Evolutionary conservation across 306 rosid genomes (phyloP).

Genomic region (Medicago lupulina): DNA sequence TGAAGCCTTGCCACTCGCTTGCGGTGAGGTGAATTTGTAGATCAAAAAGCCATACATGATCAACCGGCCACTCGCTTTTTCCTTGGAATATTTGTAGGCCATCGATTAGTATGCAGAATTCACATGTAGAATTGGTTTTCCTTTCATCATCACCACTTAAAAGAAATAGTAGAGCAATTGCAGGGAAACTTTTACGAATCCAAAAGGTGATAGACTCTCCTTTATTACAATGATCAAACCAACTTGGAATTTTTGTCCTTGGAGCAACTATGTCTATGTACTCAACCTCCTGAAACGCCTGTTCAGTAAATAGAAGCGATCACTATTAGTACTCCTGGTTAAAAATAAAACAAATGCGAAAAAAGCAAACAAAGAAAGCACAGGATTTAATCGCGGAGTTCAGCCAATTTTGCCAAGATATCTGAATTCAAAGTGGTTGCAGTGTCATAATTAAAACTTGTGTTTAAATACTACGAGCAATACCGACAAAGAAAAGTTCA

Average conservation of each 20-base stretch:
- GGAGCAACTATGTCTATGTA: constrained; percentile 41
- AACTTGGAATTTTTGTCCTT: constrained; percentile 29
- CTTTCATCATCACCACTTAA: constrained; percentile 34
- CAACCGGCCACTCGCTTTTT: constrained; percentile 29
- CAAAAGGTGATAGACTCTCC: constrained; percentile 36
- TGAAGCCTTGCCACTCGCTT: constrained; percentile 10
- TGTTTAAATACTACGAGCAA: background rate
- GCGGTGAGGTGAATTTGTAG: constrained; percentile 13
- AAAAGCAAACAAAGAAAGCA: background rate
- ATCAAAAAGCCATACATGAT: constrained; percentile 41
- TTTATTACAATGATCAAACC: constrained; percentile 45
- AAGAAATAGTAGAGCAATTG: constrained; percentile 32
- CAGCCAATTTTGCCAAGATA: background rate
- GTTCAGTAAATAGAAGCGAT: background rate
- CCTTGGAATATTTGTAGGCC: constrained; percentile 32
- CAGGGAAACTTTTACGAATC: constrained; percentile 39
- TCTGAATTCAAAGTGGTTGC: background rate
- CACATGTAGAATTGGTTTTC: background rate
- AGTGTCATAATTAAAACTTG: background rate
- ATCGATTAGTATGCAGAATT: constrained; percentile 32
- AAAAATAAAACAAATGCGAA: background rate
- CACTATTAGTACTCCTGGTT: background rate
- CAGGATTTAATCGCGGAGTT: background rate
- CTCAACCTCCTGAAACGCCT: constrained; percentile 44
- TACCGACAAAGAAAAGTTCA: background rate